Conservation (phyloP, 768 basidiomycete species). For the Gloeopeniophorella convolvens region DNA sequence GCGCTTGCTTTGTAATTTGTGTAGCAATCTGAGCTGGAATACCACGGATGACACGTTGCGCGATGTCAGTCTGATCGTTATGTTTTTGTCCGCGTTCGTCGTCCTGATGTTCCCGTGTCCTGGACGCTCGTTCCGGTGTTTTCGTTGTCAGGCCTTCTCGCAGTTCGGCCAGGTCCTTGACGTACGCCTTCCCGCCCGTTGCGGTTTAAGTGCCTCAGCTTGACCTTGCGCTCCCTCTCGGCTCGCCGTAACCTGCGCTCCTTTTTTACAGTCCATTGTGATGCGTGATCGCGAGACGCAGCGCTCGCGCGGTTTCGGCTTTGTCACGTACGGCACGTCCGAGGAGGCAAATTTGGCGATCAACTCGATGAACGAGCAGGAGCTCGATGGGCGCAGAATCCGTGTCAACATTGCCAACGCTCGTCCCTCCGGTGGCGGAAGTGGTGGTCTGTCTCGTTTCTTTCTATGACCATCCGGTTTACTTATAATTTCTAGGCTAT, state of each 20-base stretch:
- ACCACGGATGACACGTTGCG: constrained; percentile 90
- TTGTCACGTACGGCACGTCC: constrained; percentile 66
- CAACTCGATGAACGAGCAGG: constrained; percentile 71
- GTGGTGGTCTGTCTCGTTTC: constrained; percentile 33
- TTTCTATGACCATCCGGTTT: neutral
- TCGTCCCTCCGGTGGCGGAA: constrained; percentile 32
- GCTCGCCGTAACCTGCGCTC: neutral
- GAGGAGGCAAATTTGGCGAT: constrained; percentile 80
- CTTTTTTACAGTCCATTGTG: constrained; percentile 70
- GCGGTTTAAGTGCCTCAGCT: constrained; percentile 16
- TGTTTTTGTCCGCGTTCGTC: constrained; percentile 26
- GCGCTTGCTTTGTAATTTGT: constrained; percentile 35
- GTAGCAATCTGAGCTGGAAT: constrained; percentile 93
- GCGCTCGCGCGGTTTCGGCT: constrained; percentile 95
- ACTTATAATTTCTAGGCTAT: constrained; percentile 19
- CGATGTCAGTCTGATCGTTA: constrained; percentile 68
- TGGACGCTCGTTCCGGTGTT: constrained; percentile 35
- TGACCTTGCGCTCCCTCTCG: constrained; percentile 14
- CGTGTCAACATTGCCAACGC: constrained; percentile 83
- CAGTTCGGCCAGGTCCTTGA: constrained; percentile 79
- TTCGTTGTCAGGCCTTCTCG: constrained; percentile 65
- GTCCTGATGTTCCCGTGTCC: constrained; percentile 39
- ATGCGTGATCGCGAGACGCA: constrained; percentile 99
- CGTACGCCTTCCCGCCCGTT: constrained; percentile 58
- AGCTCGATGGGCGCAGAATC: constrained; percentile 89